Percentiles rank a stretch among this genome's conserved stretches.
These are phyloP conservation scores for Dictyostelium capitatum DNA, from an alignment of 78 protist species.

Conservation along the genomic window DNA sequence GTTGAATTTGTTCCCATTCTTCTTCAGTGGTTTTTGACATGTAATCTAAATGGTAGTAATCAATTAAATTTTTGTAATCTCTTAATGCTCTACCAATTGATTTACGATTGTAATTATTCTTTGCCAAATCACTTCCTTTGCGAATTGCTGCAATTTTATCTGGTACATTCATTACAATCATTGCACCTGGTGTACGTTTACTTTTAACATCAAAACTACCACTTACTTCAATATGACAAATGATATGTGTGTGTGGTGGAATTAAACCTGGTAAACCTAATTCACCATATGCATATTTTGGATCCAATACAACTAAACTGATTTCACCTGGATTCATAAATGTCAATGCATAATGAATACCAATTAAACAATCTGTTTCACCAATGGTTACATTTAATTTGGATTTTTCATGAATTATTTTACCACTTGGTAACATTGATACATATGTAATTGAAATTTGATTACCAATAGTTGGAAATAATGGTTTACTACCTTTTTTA, in stretches of 20 bases:
- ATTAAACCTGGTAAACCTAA: background rate
- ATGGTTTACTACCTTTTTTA: background rate
- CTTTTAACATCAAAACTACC: background rate
- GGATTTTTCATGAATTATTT: background rate
- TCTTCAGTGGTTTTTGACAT: background rate
- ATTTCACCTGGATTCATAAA: slow-evolving; percentile 11
- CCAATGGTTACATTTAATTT: background rate
- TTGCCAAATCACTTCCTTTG: background rate
- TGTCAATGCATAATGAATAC: slow-evolving; percentile 5
- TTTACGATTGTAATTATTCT: background rate
- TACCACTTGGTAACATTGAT: background rate
- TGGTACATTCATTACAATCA: background rate
- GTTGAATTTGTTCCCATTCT: background rate
- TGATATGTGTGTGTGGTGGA: background rate
- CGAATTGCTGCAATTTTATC: background rate
- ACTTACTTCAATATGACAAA: background rate
- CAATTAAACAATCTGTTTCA: slow-evolving; percentile 9
- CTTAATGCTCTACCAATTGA: background rate
- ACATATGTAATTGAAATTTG: background rate
- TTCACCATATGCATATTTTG: slow-evolving; percentile 18
- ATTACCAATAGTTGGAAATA: slow-evolving; percentile 3
- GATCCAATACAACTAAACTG: background rate
- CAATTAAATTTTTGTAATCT: background rate
- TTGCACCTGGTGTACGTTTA: background rate
- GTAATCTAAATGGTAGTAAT: background rate